A percentile compares a stretch with the other conserved stretches of the same genome.
phyloP scores from a whole-genome alignment of 2,329 filamentous ascomycete species.

The Paecilomyces formosus region DNA sequence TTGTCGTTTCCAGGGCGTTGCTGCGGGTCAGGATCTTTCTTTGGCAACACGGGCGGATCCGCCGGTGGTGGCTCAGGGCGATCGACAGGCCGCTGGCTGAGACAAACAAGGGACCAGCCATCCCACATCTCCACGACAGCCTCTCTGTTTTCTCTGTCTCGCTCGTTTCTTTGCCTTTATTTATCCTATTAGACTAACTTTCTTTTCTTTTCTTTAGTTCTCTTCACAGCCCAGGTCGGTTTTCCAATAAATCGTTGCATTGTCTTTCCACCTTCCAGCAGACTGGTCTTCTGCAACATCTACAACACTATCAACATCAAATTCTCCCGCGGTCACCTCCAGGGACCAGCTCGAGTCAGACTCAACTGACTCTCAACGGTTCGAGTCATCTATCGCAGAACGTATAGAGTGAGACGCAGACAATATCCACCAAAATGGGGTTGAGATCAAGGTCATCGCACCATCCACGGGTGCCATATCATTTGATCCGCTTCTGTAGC shows the following conservation, averaged over 20 bases:
- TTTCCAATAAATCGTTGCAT: neutral
- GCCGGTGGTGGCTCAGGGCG: neutral
- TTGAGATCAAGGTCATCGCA: constrained; percentile 24
- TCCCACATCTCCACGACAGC: neutral
- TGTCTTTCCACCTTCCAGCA: neutral
- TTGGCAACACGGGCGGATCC: neutral
- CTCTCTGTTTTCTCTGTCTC: neutral
- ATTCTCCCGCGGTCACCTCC: neutral
- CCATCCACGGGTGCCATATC: constrained; percentile 33
- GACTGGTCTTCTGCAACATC: neutral
- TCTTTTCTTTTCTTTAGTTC: neutral
- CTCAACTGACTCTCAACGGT: neutral
- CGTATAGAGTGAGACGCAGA: neutral
- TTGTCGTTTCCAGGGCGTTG: neutral
- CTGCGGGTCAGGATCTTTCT: neutral
- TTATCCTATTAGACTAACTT: neutral
- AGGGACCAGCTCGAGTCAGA: neutral
- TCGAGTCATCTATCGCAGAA: neutral
- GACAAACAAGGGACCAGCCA: neutral
- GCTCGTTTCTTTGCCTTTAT: neutral
- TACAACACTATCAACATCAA: neutral
- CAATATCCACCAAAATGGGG: constrained; percentile 16
- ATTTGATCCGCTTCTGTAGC: constrained; percentile 27
- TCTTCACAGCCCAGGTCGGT: too few species aligned
- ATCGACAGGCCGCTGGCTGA: neutral